Base-by-base conservation (phyloP, 2,329 filamentous ascomycete genomes). In the Nannizziopsis arthrosporioides region DNA sequence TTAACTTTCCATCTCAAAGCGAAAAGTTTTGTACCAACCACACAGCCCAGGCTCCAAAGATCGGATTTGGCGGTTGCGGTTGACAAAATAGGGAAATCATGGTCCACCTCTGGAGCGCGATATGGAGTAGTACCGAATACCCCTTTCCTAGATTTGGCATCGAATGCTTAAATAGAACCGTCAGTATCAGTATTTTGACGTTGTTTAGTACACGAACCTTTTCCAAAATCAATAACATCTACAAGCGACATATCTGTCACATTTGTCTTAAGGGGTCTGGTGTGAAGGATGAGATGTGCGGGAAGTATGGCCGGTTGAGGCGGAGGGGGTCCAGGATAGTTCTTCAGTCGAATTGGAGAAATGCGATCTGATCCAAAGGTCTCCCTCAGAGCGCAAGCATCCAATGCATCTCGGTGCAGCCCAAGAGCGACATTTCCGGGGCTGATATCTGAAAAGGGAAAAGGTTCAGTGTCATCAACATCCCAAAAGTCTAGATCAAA, bases 171-270 rank as follows among this genome's bases (percentile, higher is more conserved):
- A 3, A 42, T 8, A 7, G 8, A 46, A 19, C n/a, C 18, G 35
- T 46, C 17, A 40, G 34, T 39, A 40, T 30, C 11, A 22, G 8
- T 27, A n/a, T 4, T 30, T 19, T 39, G 7, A 47, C 6, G 3
- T 10, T 22, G 3, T n/a, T 22, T 27, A 4, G 9, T 6, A 36
- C 30, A 4, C 10, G 27, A 44, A 50, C 44, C 51, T 44, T 51
- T 40, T 9, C 51, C 51, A 47, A 51, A 53, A 34, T 53, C 51
- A 19, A 53, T 34, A 14, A 53, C 41, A 2, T 53, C 45, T 14
- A 51, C 42, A 11, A 14, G 18, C 2, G 48, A 47, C 46, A 53
- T 48, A 42, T 51, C 42, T 14, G 27, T 12, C 9, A 2, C 12
- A 42, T 53, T 12, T 15, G 48, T 45, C 36, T 42, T 27, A 2